Evolutionary conservation across 768 basidiomycete genomes (phyloP).

Genomic region (Mycena kentingensis): DNA sequence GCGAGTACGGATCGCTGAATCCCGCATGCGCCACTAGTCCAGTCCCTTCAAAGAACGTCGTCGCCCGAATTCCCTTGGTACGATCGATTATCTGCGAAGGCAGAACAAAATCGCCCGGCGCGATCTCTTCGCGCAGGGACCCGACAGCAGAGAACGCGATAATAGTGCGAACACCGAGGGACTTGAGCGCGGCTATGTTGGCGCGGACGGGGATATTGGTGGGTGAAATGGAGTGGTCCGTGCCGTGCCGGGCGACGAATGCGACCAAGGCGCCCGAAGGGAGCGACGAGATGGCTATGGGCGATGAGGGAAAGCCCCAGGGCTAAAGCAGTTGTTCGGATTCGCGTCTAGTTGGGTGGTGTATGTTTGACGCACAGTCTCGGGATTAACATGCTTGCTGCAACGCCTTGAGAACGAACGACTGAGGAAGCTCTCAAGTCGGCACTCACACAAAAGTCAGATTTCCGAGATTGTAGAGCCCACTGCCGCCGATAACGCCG

Average conservation of each 20-base stretch:
- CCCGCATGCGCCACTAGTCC: constrained; percentile 87
- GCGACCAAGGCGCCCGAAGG: constrained; percentile 81
- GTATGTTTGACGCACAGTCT: constrained; percentile 59
- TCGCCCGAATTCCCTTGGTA: constrained; percentile 89
- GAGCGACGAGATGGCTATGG: constrained; percentile 88
- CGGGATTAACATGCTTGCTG: constrained; percentile 75
- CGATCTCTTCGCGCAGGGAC: constrained; percentile 89
- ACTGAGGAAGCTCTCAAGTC: not conserved
- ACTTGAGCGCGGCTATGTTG: constrained; percentile 95
- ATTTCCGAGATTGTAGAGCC: constrained; percentile 91
- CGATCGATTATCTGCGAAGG: constrained; percentile 95
- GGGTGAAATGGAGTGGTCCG: constrained; percentile 76
- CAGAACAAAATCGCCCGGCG: constrained; percentile 85
- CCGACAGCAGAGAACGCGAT: constrained; percentile 96
- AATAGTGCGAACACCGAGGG: constrained; percentile 84
- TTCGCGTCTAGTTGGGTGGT: not conserved
- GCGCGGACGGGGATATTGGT: constrained; percentile 83
- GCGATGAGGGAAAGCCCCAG: constrained; percentile 90
- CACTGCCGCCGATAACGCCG: constrained; percentile 91
- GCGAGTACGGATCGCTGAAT: constrained; percentile 91
- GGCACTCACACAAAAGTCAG: constrained; percentile 79
- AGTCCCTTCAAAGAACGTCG: constrained; percentile 84
- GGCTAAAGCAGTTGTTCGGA: constrained; percentile 53
- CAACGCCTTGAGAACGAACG: not conserved
- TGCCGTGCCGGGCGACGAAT: constrained; percentile 90